A percentile compares a stretch with the other conserved stretches of the same genome.
Conservation (phyloP, 2,329 filamentous ascomycete genomes). For the Phaeosphaeriaceae sp. region DNA sequence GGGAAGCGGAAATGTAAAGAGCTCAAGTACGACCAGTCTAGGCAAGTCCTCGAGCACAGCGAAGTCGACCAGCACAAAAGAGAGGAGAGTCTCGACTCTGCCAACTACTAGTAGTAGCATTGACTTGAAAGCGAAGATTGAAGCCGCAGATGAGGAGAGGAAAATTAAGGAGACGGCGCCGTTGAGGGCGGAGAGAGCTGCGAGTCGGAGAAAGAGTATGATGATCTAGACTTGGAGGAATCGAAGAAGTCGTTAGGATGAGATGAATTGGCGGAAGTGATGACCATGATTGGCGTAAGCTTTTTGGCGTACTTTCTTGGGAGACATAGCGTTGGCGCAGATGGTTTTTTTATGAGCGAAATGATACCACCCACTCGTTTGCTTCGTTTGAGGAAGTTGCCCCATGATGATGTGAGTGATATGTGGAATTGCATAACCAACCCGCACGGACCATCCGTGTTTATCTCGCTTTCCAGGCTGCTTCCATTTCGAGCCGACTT, state of each 20-base stretch:
- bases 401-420: neutral
- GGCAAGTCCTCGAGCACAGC: slow-evolving; percentile 25
- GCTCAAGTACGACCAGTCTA: slow-evolving; percentile 19
- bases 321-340: slow-evolving; percentile 14
- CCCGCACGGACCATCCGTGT: no score
- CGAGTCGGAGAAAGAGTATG: slow-evolving; percentile 53
- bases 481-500: no score
- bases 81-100: slow-evolving; percentile 17
- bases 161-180: slow-evolving; percentile 26
- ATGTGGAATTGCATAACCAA: neutral
- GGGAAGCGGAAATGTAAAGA: slow-evolving; percentile 33
- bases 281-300: neutral
- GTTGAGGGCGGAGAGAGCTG: slow-evolving; percentile 45
- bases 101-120: slow-evolving; percentile 17
- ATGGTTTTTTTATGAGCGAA: slow-evolving; percentile 6
- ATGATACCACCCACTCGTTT: slow-evolving; percentile 12
- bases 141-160: slow-evolving; percentile 10
- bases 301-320: neutral
- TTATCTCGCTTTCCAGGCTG: no score
- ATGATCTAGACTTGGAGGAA: slow-evolving; percentile 38
- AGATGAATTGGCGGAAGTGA: neutral
- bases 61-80: slow-evolving; percentile 22
- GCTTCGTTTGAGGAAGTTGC: neutral
- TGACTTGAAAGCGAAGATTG: slow-evolving; percentile 19
- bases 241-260: neutral